Percentiles rank a stretch among this genome's conserved stretches.
phyloP scores from a whole-genome alignment of 2,329 filamentous ascomycete species.

The Lecanosticta acicola region DNA sequence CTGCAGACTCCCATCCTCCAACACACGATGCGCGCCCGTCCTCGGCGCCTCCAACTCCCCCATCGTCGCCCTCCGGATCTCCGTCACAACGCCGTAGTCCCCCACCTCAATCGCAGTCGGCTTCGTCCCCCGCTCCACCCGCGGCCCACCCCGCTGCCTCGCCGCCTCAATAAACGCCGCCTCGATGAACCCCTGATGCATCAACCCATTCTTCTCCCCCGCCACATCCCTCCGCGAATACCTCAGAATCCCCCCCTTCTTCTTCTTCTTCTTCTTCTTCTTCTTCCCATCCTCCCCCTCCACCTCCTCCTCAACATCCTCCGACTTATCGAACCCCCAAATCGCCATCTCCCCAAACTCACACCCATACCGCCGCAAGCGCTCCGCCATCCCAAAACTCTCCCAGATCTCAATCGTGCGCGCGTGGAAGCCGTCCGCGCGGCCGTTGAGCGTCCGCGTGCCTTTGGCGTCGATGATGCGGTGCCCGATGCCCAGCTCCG shows the following conservation, averaged over 20 bases:
- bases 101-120: slow-evolving; percentile 51
- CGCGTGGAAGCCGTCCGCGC: slow-evolving; percentile 54
- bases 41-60: slow-evolving; percentile 45
- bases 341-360: slow-evolving; percentile 7
- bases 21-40: slow-evolving; percentile 7
- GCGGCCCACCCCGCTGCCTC: slow-evolving; percentile 3
- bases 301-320: slow-evolving; percentile 24
- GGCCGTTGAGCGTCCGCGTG: slow-evolving; percentile 30
- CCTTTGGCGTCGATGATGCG: slow-evolving; percentile 38
- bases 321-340: slow-evolving; percentile 4
- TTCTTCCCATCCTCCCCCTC: no score
- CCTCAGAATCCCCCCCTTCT: not conserved
- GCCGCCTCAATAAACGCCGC: slow-evolving; percentile 34
- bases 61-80: slow-evolving; percentile 51
- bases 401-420: slow-evolving; percentile 69
- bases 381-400: slow-evolving; percentile 60
- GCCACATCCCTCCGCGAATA: not conserved
- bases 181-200: slow-evolving; percentile 47
- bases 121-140: slow-evolving; percentile 55
- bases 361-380: slow-evolving; percentile 53
- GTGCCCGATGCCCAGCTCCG: slow-evolving; percentile 42
- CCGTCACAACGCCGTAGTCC: slow-evolving; percentile 57
- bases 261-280: slow-evolving; percentile 37
- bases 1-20: slow-evolving; percentile 3
- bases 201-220: no score